These are phyloP conservation scores for Aphanomyces astaci DNA, from an alignment of 352 stramenopile species.

Conservation along the genomic window DNA sequence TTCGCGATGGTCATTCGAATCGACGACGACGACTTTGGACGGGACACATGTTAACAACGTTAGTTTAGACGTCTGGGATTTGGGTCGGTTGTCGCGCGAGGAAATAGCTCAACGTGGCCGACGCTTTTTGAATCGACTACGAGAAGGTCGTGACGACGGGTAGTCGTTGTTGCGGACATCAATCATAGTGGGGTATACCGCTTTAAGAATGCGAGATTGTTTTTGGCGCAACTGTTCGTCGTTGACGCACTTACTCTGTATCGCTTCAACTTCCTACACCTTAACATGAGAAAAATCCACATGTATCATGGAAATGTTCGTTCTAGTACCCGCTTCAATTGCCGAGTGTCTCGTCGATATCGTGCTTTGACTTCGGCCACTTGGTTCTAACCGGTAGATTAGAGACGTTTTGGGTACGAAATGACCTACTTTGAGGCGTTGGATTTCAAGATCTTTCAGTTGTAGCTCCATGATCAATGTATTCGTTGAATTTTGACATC, in stretches of 20 bases:
- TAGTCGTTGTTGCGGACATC: too few relatives aligned
- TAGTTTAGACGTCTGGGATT: not conserved
- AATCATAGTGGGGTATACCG: too few relatives aligned
- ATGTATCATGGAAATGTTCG: too few relatives aligned
- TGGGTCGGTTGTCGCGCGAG: not conserved
- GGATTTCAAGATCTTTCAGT: slow-evolving; percentile 12
- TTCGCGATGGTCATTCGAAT: slow-evolving; percentile 86
- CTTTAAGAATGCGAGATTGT: slow-evolving; percentile 15
- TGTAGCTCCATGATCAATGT: not conserved
- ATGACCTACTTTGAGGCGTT: slow-evolving; percentile 5
- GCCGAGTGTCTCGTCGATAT: slow-evolving; percentile 6
- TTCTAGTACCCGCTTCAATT: slow-evolving; percentile 5
- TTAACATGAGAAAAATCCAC: too few relatives aligned
- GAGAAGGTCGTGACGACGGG: too few relatives aligned
- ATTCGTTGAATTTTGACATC: not conserved
- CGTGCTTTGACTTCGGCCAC: slow-evolving; percentile 8
- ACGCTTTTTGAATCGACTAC: slow-evolving; percentile 20
- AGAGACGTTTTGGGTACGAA: too few relatives aligned
- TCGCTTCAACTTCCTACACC: not conserved
- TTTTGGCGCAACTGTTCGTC: slow-evolving; percentile 2
- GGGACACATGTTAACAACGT: slow-evolving; percentile 38
- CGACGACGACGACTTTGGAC: slow-evolving; percentile 88
- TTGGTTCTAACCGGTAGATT: too few relatives aligned
- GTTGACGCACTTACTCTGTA: not conserved
- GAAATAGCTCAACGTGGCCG: slow-evolving; percentile 4